phyloP scores from a whole-genome alignment of 306 rosid species.

The Glycine tomentella region DNA sequence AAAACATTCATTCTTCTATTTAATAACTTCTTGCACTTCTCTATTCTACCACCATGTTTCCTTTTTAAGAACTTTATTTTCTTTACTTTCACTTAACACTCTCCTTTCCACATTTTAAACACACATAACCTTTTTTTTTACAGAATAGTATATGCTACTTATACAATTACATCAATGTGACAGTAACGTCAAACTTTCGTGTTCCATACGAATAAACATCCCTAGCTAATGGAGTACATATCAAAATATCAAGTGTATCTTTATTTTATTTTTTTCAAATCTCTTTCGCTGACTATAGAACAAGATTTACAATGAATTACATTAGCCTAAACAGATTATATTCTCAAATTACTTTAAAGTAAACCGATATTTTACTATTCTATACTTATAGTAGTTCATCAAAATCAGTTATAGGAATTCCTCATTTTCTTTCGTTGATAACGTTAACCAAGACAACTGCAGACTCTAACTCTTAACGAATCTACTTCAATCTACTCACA shows the following conservation, averaged over 20 bases:
- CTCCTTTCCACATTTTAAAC: too few species aligned
- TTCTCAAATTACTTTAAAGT: background rate
- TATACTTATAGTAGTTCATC: background rate
- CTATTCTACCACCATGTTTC: too few species aligned
- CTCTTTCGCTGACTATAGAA: background rate
- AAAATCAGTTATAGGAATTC: constrained; percentile 18
- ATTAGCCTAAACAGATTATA: constrained; percentile 8
- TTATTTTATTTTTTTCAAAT: background rate
- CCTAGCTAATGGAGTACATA: constrained; percentile 8
- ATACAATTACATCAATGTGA: background rate
- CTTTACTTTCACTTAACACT: background rate
- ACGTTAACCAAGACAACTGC: background rate
- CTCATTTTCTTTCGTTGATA: background rate
- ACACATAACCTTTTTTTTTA: too few species aligned
- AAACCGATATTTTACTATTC: background rate
- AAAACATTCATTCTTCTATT: too few species aligned
- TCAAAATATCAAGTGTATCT: background rate
- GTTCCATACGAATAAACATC: background rate
- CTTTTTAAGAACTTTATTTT: too few species aligned
- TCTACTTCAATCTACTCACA: background rate
- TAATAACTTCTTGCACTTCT: too few species aligned
- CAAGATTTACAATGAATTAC: too few species aligned
- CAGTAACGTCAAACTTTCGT: background rate
- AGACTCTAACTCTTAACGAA: background rate
- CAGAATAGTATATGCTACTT: background rate